A percentile compares a stretch with the other conserved stretches of the same genome.
phyloP scores from a whole-genome alignment of 1,284 basidiomycete genomes.

The Trametes hirsuta region DNA sequence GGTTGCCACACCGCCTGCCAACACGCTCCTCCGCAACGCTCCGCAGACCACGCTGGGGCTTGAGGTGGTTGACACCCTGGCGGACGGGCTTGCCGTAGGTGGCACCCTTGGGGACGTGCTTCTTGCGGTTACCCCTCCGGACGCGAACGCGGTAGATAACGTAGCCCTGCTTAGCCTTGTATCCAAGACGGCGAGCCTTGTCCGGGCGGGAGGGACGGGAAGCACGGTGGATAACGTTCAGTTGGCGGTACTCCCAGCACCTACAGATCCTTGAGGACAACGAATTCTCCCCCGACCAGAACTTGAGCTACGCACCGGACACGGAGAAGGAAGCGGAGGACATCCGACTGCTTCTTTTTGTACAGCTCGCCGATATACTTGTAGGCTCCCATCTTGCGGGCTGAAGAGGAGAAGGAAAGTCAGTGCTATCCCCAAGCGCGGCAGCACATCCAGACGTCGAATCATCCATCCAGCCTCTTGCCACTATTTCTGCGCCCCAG shows the following conservation, averaged over 20 bases:
- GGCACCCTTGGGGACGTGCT: constrained; percentile 98
- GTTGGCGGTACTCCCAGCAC: constrained; percentile 99
- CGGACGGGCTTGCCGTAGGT: constrained; percentile 99
- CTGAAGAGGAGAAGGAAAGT: constrained; percentile 22
- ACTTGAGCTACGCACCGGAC: constrained; percentile 69
- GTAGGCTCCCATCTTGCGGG: constrained; percentile 81
- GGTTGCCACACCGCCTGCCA: constrained; percentile 93
- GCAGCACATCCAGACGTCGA: constrained; percentile 29
- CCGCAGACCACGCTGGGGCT: constrained; percentile 94
- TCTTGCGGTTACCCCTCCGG: constrained; percentile 98
- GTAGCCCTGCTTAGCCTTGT: constrained; percentile 99
- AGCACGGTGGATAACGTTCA: constrained; percentile 98
- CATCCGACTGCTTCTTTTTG: constrained; percentile 97
- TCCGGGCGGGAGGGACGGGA: constrained; percentile 98
- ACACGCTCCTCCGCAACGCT: constrained; percentile 98
- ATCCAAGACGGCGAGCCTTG: constrained; percentile 98
- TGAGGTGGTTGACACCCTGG: constrained; percentile 99
- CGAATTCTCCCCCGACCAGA: background rate
- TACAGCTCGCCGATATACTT: constrained; percentile 97
- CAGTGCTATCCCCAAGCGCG: constrained; percentile 14
- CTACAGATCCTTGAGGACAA: constrained; percentile 44
- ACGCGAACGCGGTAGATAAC: constrained; percentile 98
- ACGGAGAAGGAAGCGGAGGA: constrained; percentile 97
- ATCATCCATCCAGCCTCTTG: constrained; percentile 35
- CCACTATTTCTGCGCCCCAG: constrained; percentile 17